Conservation (phyloP, 495 filamentous ascomycete species). For the Penicillium verhagenii region DNA sequence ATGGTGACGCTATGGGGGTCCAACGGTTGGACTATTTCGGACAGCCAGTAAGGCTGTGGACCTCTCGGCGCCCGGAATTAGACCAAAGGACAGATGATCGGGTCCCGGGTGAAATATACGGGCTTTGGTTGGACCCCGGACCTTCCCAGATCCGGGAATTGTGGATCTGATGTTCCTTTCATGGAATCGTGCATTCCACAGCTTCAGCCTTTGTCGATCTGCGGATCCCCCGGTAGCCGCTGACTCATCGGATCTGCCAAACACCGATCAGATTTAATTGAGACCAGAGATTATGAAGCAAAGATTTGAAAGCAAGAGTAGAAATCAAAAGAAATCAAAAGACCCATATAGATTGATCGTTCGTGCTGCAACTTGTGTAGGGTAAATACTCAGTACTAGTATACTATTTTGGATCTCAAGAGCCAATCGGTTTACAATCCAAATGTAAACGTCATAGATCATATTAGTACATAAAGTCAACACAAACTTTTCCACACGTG, state of each 20-base stretch:
- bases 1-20: not conserved
- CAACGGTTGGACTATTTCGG: slow-evolving; percentile 5
- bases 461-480: no score
- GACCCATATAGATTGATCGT: no score
- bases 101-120: not conserved
- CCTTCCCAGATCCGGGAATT: slow-evolving; percentile 6
- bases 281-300: not conserved
- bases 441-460: no score
- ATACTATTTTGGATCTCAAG: no score
- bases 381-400: no score
- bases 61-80: slow-evolving; percentile 8
- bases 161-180: not conserved
- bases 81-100: not conserved
- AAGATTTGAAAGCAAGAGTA: not conserved
- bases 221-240: not conserved
- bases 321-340: not conserved
- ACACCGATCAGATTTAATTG: not conserved
- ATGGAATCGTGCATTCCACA: no score
- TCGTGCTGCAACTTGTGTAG: no score
- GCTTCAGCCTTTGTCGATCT: not conserved
- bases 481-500: no score
- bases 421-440: no score
- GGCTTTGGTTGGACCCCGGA: slow-evolving; percentile 1
- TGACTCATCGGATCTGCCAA: not conserved
- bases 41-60: slow-evolving; percentile 6